A percentile compares a stretch with the other conserved stretches of the same genome.
phyloP scores from a whole-genome alignment of 768 basidiomycete genomes.

The Daedaleopsis nitida region DNA sequence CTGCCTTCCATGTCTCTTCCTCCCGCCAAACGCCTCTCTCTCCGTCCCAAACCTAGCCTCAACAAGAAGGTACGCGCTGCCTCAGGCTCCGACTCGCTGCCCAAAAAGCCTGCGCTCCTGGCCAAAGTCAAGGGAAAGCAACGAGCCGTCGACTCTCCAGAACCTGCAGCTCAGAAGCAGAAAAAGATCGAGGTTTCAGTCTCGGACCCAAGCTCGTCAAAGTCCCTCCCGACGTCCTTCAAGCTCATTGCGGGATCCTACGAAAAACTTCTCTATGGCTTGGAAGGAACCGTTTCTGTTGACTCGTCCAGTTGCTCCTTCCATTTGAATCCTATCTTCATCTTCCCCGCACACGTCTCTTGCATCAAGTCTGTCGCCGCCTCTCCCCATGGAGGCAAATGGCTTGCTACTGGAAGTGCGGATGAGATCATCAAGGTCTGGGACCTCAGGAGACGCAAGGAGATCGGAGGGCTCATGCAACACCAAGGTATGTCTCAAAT shows the following conservation, averaged over 20 bases:
- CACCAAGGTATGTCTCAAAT: slow-evolving; percentile 69
- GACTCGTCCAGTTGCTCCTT: slow-evolving; percentile 36
- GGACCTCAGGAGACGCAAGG: slow-evolving; percentile 90
- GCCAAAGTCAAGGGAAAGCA: slow-evolving; percentile 34
- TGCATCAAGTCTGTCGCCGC: slow-evolving; percentile 90
- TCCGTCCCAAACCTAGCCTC: slow-evolving; percentile 18
- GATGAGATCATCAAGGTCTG: slow-evolving; percentile 98
- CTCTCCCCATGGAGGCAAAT: slow-evolving; percentile 88
- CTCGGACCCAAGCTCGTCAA: slow-evolving; percentile 13
- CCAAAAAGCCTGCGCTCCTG: slow-evolving; percentile 1
- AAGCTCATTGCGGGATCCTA: slow-evolving; percentile 92
- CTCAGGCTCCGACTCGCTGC: background rate
- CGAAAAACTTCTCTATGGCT: slow-evolving; percentile 93
- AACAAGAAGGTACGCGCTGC: slow-evolving; percentile 11
- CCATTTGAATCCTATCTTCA: slow-evolving; percentile 79
- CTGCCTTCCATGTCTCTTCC: slow-evolving; percentile 12
- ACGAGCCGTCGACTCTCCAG: slow-evolving; percentile 19
- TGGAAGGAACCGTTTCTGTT: slow-evolving; percentile 62
- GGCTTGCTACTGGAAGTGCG: slow-evolving; percentile 93
- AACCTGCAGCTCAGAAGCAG: slow-evolving; percentile 10
- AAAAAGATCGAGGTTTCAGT: slow-evolving; percentile 4
- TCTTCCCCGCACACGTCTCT: slow-evolving; percentile 95
- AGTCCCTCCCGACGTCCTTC: slow-evolving; percentile 60
- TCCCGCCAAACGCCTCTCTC: slow-evolving; percentile 12
- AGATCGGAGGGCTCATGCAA: slow-evolving; percentile 93